Evolutionary conservation across 495 filamentous ascomycete genomes (phyloP).

Genomic region (Podospora pseudocomata): DNA sequence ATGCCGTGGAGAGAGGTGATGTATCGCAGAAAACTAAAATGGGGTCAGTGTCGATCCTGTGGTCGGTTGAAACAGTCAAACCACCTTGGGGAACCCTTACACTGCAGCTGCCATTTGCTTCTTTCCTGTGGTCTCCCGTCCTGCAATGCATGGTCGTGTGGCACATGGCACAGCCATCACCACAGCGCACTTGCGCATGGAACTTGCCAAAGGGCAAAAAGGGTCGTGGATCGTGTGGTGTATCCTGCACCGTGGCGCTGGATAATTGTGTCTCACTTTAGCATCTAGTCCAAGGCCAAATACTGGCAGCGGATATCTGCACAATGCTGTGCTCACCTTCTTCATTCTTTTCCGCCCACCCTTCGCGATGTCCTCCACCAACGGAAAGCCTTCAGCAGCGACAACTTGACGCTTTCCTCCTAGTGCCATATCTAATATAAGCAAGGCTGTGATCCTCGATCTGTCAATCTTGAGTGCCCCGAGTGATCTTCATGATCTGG

Average conservation of each 20-base stretch:
- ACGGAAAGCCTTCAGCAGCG: neutral
- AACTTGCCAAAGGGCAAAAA: neutral
- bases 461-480: neutral
- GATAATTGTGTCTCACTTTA: neutral
- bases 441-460: neutral
- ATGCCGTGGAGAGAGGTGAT: neutral
- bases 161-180: neutral
- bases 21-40: neutral
- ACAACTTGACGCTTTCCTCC: neutral
- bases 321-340: neutral
- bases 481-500: neutral
- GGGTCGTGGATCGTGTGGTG: neutral
- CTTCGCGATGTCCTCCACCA: neutral
- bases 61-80: neutral
- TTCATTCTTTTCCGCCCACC: no score
- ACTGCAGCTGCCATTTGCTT: neutral
- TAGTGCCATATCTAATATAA: neutral
- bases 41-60: neutral
- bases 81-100: neutral
- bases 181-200: neutral
- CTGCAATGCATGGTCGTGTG: neutral
- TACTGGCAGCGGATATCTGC: constrained; percentile 3
- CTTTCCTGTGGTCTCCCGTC: neutral
- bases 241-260: constrained; percentile 9
- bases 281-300: neutral